Base-by-base conservation (phyloP, 768 basidiomycete genomes). In the Saitozyma sp. region DNA sequence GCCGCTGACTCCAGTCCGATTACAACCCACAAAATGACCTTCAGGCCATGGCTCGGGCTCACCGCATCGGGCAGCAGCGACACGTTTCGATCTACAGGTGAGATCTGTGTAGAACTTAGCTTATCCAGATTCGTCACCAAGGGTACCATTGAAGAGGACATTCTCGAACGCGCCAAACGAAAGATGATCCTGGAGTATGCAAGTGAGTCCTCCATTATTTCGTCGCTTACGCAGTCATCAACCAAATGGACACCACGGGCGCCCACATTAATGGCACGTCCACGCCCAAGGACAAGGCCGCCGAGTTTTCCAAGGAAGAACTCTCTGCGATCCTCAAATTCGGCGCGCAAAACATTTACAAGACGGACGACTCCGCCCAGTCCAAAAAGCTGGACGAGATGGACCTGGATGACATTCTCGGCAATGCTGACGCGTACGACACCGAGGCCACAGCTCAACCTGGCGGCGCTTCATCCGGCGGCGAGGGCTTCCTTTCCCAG, bases 131-230 rank as follows among this genome's bases (percentile, higher is more conserved):
- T 98, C 78, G 92, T 99, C 74, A 94, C 92, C 76, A 98, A 98
- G 81, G 96, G 97, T 74, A 98, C 95, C 17, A 96, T 98, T 87
- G 96, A 98, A 81, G 96, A 98, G 81, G 96, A 98, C 74, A 90
- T 98, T 17, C 85, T 99, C 51, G 95, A 99, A 82, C 86, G 95
- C 56, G 96, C 96, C 10, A 94, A 94, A 85, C 91, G 92, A 83
- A 98, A 99, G 83, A 98, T 98, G 96, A 92, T 98, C 50, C 83
- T 99, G 66, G 96, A 99, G 80, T 96, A 98, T 83, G 96, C 96
- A 49, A 97, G 94, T 97, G 80, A 77, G 93, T 89, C 19, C 48
- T 43, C 13, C 20, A 13, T 1, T 19, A 6, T 8, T 14, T 14
- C 42, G 62, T 48, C 57, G 59, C 45, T 49, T n/a, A 58, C 50